These are phyloP conservation scores for Aspergillus carbonarius DNA, from an alignment of 2,329 filamentous ascomycete species.

Conservation along the genomic window DNA sequence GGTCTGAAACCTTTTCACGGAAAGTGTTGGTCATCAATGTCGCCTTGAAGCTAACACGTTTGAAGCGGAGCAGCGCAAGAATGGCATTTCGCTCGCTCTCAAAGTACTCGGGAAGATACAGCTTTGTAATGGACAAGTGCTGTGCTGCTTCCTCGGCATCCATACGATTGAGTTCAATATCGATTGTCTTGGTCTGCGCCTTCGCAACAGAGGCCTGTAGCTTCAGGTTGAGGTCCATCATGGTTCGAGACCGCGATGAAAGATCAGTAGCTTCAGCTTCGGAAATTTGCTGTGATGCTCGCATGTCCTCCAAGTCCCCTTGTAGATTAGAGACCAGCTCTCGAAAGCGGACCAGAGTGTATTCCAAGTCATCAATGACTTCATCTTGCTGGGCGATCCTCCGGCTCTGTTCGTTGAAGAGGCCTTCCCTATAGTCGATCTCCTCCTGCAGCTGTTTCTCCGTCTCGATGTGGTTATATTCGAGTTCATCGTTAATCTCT, in stretches of 20 bases:
- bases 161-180: constrained; percentile 80
- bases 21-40: constrained; percentile 74
- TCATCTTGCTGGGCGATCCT: constrained; percentile 75
- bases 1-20: constrained; percentile 71
- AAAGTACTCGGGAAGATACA: constrained; percentile 85
- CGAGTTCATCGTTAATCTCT: constrained; percentile 92
- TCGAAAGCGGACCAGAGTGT: constrained; percentile 82
- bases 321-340: constrained; percentile 85
- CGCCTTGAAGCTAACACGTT: constrained; percentile 84
- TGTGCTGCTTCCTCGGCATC: constrained; percentile 86
- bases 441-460: constrained; percentile 94
- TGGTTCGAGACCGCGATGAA: constrained; percentile 80
- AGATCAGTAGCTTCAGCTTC: constrained; percentile 92
- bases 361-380: constrained; percentile 81
- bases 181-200: constrained; percentile 90
- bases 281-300: constrained; percentile 85
- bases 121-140: constrained; percentile 82
- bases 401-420: constrained; percentile 79
- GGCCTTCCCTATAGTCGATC: constrained; percentile 79
- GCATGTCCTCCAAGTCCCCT: constrained; percentile 84
- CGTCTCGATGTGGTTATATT: constrained; percentile 87
- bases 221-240: constrained; percentile 96
- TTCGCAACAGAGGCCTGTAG: constrained; percentile 87
- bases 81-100: constrained; percentile 79
- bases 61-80: constrained; percentile 84